These are phyloP conservation scores for Aethionema arabicum DNA, from an alignment of 345 rosid genomes.

Conservation along the genomic window DNA sequence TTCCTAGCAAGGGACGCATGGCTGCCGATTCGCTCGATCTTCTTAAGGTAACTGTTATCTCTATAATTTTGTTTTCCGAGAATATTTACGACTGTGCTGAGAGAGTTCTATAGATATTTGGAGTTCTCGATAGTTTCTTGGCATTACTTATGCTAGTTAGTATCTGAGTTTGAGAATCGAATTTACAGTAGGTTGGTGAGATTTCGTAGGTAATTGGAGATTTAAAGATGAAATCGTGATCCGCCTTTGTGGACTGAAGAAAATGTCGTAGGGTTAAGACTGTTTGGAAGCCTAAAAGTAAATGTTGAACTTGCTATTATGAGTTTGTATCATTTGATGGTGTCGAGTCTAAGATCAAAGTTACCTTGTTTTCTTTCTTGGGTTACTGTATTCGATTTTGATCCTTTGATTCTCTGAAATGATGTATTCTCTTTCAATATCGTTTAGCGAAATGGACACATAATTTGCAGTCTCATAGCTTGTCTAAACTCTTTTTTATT, in stretches of 20 bases:
- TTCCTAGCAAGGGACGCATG: constrained; percentile 98
- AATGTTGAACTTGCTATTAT: constrained; percentile 2
- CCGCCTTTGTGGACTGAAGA: not conserved
- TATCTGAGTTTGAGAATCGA: not conserved
- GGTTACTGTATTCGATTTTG: not conserved
- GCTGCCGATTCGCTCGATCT: constrained; percentile 76
- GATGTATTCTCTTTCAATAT: not conserved
- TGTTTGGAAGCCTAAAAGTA: constrained; percentile 1
- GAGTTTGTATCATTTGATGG: constrained; percentile 5
- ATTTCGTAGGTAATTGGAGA: not conserved
- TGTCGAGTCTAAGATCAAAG: not conserved
- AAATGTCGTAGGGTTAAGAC: not conserved
- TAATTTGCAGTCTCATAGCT: constrained; percentile 15
- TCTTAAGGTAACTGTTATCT: constrained; percentile 51
- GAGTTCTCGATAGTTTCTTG: not conserved
- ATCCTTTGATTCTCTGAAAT: not conserved
- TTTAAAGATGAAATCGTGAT: not conserved
- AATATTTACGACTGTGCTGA: not conserved
- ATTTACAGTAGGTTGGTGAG: not conserved
- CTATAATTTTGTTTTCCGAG: constrained; percentile 14
- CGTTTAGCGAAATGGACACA: not conserved
- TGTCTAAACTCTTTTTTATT: constrained; percentile 22
- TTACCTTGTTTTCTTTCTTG: not conserved
- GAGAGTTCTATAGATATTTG: constrained; percentile 4
- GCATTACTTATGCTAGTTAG: not conserved